Evolutionary conservation across 164 flowering plant genomes (phyloP).

Genomic region (Piper longum): DNA sequence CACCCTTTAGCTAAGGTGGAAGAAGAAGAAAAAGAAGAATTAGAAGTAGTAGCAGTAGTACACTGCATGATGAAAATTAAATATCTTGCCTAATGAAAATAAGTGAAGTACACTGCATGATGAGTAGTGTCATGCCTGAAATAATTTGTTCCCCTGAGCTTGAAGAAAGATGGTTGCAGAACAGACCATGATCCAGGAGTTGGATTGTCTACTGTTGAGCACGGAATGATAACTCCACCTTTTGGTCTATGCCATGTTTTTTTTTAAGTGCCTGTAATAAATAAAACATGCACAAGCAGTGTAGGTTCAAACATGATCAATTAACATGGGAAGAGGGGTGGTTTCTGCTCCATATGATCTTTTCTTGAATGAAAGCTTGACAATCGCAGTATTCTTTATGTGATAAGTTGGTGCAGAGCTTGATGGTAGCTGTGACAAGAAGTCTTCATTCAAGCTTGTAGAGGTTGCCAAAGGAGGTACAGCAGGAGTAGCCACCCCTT

Average conservation of each 20-base stretch:
- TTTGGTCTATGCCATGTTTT: slow-evolving; percentile 58
- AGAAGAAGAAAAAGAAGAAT: too few relatives aligned
- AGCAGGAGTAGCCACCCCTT: slow-evolving; percentile 10
- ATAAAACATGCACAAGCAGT: neutral
- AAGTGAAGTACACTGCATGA: neutral
- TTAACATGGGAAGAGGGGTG: neutral
- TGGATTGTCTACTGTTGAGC: slow-evolving; percentile 39
- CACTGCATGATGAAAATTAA: too few relatives aligned
- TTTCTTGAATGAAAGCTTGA: slow-evolving; percentile 71
- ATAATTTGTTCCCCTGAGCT: slow-evolving; percentile 71
- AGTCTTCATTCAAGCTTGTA: slow-evolving; percentile 67
- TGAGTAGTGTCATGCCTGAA: slow-evolving; percentile 46
- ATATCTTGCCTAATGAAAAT: neutral
- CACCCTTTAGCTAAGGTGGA: too few relatives aligned
- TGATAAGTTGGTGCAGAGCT: slow-evolving; percentile 25
- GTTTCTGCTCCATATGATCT: slow-evolving; percentile 66
- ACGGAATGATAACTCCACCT: slow-evolving; percentile 60
- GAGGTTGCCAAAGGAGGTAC: slow-evolving; percentile 36
- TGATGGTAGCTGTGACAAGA: slow-evolving; percentile 12
- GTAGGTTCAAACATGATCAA: too few relatives aligned
- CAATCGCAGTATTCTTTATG: slow-evolving; percentile 46
- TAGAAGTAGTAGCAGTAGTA: too few relatives aligned
- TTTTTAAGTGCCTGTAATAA: slow-evolving; percentile 47
- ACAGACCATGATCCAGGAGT: slow-evolving; percentile 66
- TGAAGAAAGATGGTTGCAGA: slow-evolving; percentile 67